A percentile compares a stretch with the other conserved stretches of the same genome.
Conservation (phyloP, 768 basidiomycete genomes). For the Gelatoporia subvermispora region DNA sequence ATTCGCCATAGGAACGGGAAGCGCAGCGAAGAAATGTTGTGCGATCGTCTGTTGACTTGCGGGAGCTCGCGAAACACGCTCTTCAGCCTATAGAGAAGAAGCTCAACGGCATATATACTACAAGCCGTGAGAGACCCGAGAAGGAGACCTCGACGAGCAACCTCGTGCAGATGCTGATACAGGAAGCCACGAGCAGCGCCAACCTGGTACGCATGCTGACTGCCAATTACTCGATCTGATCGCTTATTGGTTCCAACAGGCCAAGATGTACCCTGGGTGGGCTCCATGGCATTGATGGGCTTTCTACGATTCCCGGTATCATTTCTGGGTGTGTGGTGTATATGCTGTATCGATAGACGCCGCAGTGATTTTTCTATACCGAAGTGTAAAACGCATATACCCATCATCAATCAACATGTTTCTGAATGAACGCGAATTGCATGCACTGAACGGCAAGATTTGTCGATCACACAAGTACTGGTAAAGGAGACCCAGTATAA, state of each 20-base stretch:
- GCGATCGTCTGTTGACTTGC: slow-evolving; percentile 41
- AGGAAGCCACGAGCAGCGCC: slow-evolving; percentile 70
- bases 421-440: too few relatives aligned
- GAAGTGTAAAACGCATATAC: slow-evolving; percentile 4
- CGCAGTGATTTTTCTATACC: not conserved
- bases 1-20: slow-evolving; percentile 12
- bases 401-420: not conserved
- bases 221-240: too few relatives aligned
- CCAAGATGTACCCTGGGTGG: slow-evolving; percentile 91
- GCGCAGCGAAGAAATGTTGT: not conserved
- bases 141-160: slow-evolving; percentile 68
- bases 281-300: slow-evolving; percentile 62
- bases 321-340: too few relatives aligned
- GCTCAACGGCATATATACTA: slow-evolving; percentile 64
- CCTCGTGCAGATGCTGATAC: slow-evolving; percentile 87
- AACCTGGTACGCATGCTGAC: slow-evolving; percentile 54
- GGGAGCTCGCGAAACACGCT: slow-evolving; percentile 66
- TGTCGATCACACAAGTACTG: too few relatives aligned
- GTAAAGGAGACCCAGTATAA: too few relatives aligned
- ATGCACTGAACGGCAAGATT: too few relatives aligned
- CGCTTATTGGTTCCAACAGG: too few relatives aligned
- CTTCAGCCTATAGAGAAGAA: slow-evolving; percentile 82
- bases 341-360: not conserved
- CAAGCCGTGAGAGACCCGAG: slow-evolving; percentile 40
- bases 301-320: not conserved